Percentiles rank a stretch among this genome's conserved stretches.
These are phyloP conservation scores for Pestalotiopsis fici DNA, from an alignment of 2,329 filamentous ascomycete genomes.

Conservation along the genomic window DNA sequence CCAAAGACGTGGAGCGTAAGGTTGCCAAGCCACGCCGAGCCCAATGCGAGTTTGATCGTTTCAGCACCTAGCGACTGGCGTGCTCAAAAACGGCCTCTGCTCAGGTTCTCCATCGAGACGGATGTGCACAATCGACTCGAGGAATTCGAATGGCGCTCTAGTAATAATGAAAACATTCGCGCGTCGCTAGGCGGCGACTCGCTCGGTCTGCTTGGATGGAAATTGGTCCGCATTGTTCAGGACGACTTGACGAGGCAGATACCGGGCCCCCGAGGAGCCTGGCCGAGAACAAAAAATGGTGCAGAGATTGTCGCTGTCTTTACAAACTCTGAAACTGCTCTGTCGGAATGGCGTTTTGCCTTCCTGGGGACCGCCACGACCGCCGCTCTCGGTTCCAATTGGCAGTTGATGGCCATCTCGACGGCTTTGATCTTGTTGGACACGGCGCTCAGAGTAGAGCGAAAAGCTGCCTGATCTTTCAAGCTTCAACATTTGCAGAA, in stretches of 20 bases:
- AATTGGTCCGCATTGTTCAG: background rate
- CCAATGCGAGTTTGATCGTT: background rate
- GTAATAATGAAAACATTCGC: constrained; percentile 7
- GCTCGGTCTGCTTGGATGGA: background rate
- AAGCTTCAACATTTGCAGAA: too few relatives aligned
- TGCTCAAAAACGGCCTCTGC: constrained; percentile 1
- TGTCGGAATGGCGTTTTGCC: background rate
- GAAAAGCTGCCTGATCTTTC: background rate
- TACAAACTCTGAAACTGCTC: background rate
- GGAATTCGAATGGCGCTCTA: constrained; percentile 5
- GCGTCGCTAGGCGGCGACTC: background rate
- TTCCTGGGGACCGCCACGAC: background rate
- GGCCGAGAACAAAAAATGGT: background rate
- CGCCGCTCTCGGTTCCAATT: background rate
- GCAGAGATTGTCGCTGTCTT: constrained; percentile 6
- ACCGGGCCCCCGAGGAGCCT: background rate
- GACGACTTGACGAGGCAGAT: background rate
- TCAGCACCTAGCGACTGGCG: constrained; percentile 2
- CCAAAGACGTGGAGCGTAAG: background rate
- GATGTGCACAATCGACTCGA: background rate
- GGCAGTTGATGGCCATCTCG: background rate
- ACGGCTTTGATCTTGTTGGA: background rate
- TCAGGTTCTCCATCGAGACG: background rate
- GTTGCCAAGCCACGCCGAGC: constrained; percentile 2
- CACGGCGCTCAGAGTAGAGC: background rate